Base-by-base conservation (phyloP, 495 filamentous ascomycete genomes). In the Hypoxylon crocopeplum region DNA sequence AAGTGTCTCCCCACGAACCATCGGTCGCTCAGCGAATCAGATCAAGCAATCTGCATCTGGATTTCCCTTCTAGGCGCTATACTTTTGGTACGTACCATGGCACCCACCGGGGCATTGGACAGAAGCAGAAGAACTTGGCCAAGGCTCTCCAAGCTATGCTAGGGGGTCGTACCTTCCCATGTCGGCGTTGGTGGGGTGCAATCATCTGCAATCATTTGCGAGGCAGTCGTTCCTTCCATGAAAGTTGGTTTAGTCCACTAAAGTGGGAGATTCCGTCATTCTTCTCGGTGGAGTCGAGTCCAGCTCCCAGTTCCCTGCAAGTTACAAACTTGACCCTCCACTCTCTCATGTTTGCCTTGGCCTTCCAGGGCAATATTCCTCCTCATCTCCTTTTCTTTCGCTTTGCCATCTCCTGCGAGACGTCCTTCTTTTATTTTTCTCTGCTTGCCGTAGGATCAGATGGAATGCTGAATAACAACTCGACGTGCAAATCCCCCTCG, bases 231-330 rank as follows among this genome's bases (percentile, higher is more conserved):
- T 57, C 27, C 22, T 53, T 39, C 42, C 48, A 19, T 48, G 29
- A 24, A 44, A 13, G 19, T 44, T 17, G 36, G 7, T 30, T 32
- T 20, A 33, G 30, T 36, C 60, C 53, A 64, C 44, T 38, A 40
- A 57, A 64, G 54, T 36, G 36, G 47, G 49, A 48, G 55, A 59
- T 64, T 55, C 49, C 61, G 55, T 59, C 55, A 59, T 64, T 64
- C 55, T 59, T 59, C 24, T 46, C 33, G 12, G 61, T 56, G 55
- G 49, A 51, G 61, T 57, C 34, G 15, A 47, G 38, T 20, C 52
- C 42, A 59, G 39, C 48, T 47, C 37, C 51, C 29, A 37, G 39
- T 33, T 30, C 42, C 49, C 45, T 21, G 53, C 15, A 55, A 55
- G 49, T 61, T 44, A 54, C 32, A 44, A 7, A 10, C 10, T 29